Evolutionary conservation across 352 stramenopile genomes (phyloP), one percentile per base, ranked within the genome.

Genomic region (Blastocystis sp.): DNA sequence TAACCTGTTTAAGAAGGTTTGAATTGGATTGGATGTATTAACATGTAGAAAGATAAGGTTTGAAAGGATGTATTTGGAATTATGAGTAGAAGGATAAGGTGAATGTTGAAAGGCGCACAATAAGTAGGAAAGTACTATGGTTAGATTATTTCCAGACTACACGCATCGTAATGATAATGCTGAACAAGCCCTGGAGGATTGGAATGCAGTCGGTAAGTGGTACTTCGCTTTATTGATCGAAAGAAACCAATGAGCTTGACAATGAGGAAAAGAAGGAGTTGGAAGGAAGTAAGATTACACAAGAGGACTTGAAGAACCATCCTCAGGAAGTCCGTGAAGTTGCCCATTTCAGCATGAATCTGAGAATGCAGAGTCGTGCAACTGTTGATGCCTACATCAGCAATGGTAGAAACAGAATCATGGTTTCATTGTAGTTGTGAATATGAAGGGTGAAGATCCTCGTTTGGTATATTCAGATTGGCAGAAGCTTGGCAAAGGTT

Each of bases 401-500:
- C 4, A 49, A 75, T 56, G 63, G 63, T 75, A 24, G 21, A 42
- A 24, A 9, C 16, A 6, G 4, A 35, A n/a, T 16, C 5, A 4
- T 54, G 16, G 19, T 3, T 49, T 49, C 29, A 46, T 3, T 49
- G 5, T 75, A 75, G 63, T 75, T 54, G 29, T 75, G 39, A 75
- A 75, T 29, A 75, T 75, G 63, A 49, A 75, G 32, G 52, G 27
- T 39, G 32, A 43, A 12, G 63, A 75, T 49, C 63, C 63, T 54
- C 21, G 32, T n/a, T 12, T 32, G 4, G 37, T 51, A 9, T 75
- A 75, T 46, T 37, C 7, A 5, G 37, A 49, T n/a, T 75, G 63
- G 63, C 37, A 83, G 37, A 21, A 83, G 57, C 21, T 83, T 21
- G 71, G 71, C 7, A 69, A 83, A 43, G 71, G 71, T 67, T 65